Conservation (phyloP, 1,284 basidiomycete genomes). For the Fistulina hepatica region DNA sequence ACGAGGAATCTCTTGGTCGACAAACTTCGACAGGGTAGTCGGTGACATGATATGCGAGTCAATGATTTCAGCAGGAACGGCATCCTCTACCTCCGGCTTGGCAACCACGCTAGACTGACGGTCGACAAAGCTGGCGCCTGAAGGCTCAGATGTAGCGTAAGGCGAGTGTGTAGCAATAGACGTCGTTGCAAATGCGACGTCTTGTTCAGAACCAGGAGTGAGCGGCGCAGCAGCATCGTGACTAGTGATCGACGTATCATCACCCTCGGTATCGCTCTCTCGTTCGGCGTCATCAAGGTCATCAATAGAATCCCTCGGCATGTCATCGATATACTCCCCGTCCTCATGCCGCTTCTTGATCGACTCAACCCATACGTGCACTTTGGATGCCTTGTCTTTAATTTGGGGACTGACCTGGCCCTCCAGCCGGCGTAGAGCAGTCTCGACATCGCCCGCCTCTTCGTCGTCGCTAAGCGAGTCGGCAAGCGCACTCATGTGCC, state of each 20-base stretch:
- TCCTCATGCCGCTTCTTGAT: constrained; percentile 54
- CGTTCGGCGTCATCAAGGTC: constrained; percentile 34
- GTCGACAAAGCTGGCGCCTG: constrained; percentile 5
- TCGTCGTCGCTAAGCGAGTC: constrained; percentile 69
- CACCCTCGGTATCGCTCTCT: constrained; percentile 26
- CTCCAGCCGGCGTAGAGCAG: constrained; percentile 66
- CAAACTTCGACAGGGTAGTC: constrained; percentile 24
- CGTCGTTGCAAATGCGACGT: constrained; percentile 9
- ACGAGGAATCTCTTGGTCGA: constrained; percentile 24
- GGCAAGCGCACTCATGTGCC: constrained; percentile 71
- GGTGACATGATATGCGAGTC: constrained; percentile 41
- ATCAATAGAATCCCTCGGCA: constrained; percentile 38
- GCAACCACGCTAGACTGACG: constrained; percentile 22
- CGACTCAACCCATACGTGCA: constrained; percentile 70
- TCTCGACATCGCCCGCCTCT: constrained; percentile 68
- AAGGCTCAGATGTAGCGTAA: constrained; percentile 17
- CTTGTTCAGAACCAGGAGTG: constrained; percentile 4
- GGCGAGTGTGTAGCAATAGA: constrained; percentile 21
- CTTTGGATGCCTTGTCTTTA: constrained; percentile 60
- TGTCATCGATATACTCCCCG: constrained; percentile 45
- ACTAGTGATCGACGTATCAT: constrained; percentile 21
- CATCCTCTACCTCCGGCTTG: constrained; percentile 47
- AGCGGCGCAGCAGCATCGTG: constrained; percentile 2
- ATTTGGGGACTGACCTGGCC: constrained; percentile 71
- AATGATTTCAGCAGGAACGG: constrained; percentile 54